These are phyloP conservation scores for Tylopilus sp. DNA, from an alignment of 1,284 basidiomycete genomes.

Conservation along the genomic window DNA sequence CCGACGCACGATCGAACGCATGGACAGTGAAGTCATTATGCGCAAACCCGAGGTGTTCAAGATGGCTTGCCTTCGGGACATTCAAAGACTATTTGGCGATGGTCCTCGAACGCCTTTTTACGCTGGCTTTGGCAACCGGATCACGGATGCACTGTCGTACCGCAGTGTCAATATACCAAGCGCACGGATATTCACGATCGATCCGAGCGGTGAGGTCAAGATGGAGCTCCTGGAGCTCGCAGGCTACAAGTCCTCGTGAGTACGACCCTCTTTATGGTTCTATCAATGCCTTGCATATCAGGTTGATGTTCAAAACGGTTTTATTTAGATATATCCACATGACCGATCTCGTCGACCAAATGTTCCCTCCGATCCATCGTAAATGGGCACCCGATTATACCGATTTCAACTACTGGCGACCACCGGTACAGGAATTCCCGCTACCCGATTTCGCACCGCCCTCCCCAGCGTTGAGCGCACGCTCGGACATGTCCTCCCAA, in stretches of 20 bases:
- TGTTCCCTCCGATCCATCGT: conserved; percentile 95
- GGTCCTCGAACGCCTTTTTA: conserved; percentile 82
- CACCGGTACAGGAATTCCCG: conserved; percentile 73
- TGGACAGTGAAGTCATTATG: conserved; percentile 89
- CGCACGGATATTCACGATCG: conserved; percentile 96
- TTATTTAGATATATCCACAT: conserved; percentile 81
- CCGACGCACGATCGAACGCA: background rate
- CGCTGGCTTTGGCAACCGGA: conserved; percentile 97
- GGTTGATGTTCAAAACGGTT: background rate
- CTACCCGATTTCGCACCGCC: conserved; percentile 90
- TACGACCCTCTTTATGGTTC: background rate
- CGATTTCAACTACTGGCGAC: conserved; percentile 97
- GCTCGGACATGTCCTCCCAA: conserved; percentile 78
- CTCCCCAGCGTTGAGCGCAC: conserved; percentile 88
- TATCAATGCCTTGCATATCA: background rate
- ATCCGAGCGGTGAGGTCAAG: conserved; percentile 94
- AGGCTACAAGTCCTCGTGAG: conserved; percentile 91
- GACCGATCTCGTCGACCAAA: conserved; percentile 98
- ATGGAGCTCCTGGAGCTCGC: conserved; percentile 95
- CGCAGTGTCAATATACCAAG: conserved; percentile 94
- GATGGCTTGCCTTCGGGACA: conserved; percentile 98
- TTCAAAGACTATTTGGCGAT: conserved; percentile 87
- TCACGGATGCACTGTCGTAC: conserved; percentile 97
- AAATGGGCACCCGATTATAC: conserved; percentile 90
- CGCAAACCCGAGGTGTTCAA: conserved; percentile 99